phyloP scores from a whole-genome alignment of 768 basidiomycete genomes.

The Tylopilus subfusipes region DNA sequence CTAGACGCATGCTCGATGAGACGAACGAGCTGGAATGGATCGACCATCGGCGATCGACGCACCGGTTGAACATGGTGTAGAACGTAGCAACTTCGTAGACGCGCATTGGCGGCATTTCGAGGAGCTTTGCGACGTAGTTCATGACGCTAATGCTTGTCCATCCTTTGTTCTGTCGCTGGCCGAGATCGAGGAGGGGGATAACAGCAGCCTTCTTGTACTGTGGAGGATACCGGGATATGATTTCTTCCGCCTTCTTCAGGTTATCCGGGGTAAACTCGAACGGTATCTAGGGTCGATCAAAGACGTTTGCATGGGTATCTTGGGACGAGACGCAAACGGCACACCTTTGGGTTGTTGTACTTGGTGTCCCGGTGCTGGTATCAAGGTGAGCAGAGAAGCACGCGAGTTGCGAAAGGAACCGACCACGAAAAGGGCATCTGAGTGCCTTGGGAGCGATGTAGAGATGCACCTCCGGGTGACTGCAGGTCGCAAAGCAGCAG shows the following conservation, averaged over 20 bases:
- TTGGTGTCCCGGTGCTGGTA: conserved; percentile 88
- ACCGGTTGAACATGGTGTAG: conserved; percentile 99
- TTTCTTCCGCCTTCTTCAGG: conserved; percentile 78
- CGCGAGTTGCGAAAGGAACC: conserved; percentile 31
- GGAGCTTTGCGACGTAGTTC: conserved; percentile 93
- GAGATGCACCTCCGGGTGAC: conserved; percentile 30
- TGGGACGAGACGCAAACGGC: conserved; percentile 7
- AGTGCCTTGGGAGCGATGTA: conserved; percentile 47
- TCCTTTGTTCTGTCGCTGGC: conserved; percentile 95
- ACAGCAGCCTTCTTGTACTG: conserved; percentile 99
- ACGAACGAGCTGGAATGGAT: neutral
- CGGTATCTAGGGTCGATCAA: conserved; percentile 58
- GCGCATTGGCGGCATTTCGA: conserved; percentile 96
- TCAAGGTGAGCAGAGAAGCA: conserved; percentile 13
- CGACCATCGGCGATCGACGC: conserved; percentile 19
- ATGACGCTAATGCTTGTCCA: conserved; percentile 99
- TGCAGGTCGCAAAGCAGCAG: conserved; percentile 17
- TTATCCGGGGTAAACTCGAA: conserved; percentile 85
- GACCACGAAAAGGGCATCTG: conserved; percentile 87
- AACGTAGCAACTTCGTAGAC: conserved; percentile 99
- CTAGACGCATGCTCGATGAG: conserved; percentile 36
- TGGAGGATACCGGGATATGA: conserved; percentile 90
- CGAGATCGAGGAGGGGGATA: conserved; percentile 94
- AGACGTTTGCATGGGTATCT: neutral
- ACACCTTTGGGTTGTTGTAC: conserved; percentile 89